phyloP scores from a whole-genome alignment of 169 alveolate genomes.

The Plasmodium yoelii region DNA sequence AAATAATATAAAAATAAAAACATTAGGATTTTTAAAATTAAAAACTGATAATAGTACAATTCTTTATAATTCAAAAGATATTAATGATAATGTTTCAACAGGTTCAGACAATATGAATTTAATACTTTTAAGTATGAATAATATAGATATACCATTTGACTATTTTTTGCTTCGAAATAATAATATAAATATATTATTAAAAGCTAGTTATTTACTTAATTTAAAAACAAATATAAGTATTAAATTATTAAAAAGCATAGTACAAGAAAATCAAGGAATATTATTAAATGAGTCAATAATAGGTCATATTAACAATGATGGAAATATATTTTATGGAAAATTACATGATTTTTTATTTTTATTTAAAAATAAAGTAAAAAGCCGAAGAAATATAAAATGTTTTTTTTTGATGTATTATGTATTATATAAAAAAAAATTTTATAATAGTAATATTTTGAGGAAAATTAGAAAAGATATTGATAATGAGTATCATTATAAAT shows the following conservation, averaged over 20 bases:
- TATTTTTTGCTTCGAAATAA: slow-evolving; percentile 51
- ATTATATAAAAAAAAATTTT: slow-evolving; percentile 41
- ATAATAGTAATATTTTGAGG: slow-evolving; percentile 18
- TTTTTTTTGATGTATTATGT: slow-evolving; percentile 62
- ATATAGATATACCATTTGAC: slow-evolving; percentile 58
- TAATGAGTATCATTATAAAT: slow-evolving; percentile 59
- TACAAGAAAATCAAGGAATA: slow-evolving; percentile 68
- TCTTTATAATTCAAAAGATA: slow-evolving; percentile 26
- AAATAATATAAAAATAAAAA: slow-evolving; percentile 70
- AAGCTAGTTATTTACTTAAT: slow-evolving; percentile 52
- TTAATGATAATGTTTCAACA: slow-evolving; percentile 22
- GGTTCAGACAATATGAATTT: slow-evolving; percentile 31
- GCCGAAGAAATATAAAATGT: slow-evolving; percentile 50
- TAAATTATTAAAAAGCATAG: slow-evolving; percentile 56
- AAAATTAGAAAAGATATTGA: slow-evolving; percentile 40
- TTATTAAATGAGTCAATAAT: slow-evolving; percentile 57
- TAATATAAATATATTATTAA: slow-evolving; percentile 64
- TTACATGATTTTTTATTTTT: slow-evolving; percentile 72
- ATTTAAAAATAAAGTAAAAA: slow-evolving; percentile 66
- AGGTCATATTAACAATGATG: slow-evolving; percentile 75
- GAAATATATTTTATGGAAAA: slow-evolving; percentile 76
- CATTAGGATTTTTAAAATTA: slow-evolving; percentile 59
- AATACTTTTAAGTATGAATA: slow-evolving; percentile 45
- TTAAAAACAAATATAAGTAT: slow-evolving; percentile 51
- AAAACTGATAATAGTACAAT: slow-evolving; percentile 32